phyloP scores from a whole-genome alignment of 1,284 basidiomycete genomes.

The Chalciporus sp. region DNA sequence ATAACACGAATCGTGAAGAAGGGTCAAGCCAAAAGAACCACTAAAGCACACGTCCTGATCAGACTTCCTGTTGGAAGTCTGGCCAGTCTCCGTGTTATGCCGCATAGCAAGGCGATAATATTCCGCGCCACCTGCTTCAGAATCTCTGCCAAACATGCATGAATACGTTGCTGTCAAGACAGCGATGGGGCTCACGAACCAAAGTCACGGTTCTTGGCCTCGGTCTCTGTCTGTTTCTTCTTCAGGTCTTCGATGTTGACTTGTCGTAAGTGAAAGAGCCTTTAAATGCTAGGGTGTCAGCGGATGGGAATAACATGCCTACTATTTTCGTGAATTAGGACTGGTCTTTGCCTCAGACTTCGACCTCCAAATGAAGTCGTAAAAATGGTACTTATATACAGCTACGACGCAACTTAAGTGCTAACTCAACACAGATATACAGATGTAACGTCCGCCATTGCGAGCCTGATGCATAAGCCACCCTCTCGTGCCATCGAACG shows the following conservation, averaged over 20 bases:
- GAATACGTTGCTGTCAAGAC: background rate
- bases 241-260: constrained; percentile 67
- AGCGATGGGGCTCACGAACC: constrained; percentile 46
- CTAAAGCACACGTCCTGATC: constrained; percentile 22
- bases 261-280: too few relatives aligned
- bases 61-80: constrained; percentile 35
- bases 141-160: constrained; percentile 52
- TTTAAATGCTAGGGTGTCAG: too few relatives aligned
- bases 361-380: too few relatives aligned
- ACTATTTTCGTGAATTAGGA: too few relatives aligned
- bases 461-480: too few relatives aligned
- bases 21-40: background rate
- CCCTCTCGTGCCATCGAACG: too few relatives aligned
- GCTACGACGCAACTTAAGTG: too few relatives aligned
- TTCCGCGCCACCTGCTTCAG: constrained; percentile 83
- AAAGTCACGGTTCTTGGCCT: constrained; percentile 66
- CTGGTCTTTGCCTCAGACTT: too few relatives aligned
- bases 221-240: constrained; percentile 49
- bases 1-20: background rate
- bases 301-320: too few relatives aligned
- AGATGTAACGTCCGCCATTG: too few relatives aligned
- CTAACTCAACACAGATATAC: too few relatives aligned
- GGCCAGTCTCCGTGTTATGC: constrained; percentile 72
- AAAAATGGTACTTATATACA: too few relatives aligned
- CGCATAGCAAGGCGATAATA: constrained; percentile 81